Base-by-base conservation (phyloP, 345 rosid species). In the Raphanus sativus region DNA sequence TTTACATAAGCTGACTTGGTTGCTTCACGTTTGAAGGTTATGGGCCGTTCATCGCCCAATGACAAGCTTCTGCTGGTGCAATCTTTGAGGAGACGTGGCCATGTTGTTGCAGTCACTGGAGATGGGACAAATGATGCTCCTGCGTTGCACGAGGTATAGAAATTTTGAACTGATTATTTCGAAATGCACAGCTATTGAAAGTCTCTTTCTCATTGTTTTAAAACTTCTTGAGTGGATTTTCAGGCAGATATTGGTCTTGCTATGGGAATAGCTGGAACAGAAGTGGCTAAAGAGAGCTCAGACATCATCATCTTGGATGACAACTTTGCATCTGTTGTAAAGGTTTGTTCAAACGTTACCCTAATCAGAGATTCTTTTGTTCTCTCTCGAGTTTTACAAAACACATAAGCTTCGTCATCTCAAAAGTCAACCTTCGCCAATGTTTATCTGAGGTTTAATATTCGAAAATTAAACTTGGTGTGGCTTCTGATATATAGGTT, bases 211-310 rank as follows among this genome's bases (percentile, higher is more conserved):
- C 21, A 68, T 25, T 38, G 61, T 33, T 61, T 48, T 55, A 12
- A 26, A 24, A 40, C 5, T 10, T 28, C 60, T 58, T 58, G 77
- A 54, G 29, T 69, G 78, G 62, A 71, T 63, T 70, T 72, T 16
- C 90, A 95, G 99, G 99, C 99, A 8, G 98, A 95, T 82, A 90
- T 95, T 76, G 99, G 99, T 77, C 96, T 95, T 77, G 90, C 99
- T 32, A 95, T 95, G 99, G 99, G 99, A 74, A 95, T 95, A 75
- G 89, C 87, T 75, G 99, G 99, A 74, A 95, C 99, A 30, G 99
- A 95, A 85, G 99, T 95, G 63, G 99, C 99, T 1, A 95, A 95
- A 67, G 99, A 95, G 86, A 95, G 91, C 84, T 95, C 99, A 0
- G 99, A 95, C 84, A 93, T 95, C 68, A 93, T 95, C 78, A 95